These are phyloP conservation scores for Setaria italica DNA, from an alignment of 202 grass and related monocot genomes.

Conservation along the genomic window DNA sequence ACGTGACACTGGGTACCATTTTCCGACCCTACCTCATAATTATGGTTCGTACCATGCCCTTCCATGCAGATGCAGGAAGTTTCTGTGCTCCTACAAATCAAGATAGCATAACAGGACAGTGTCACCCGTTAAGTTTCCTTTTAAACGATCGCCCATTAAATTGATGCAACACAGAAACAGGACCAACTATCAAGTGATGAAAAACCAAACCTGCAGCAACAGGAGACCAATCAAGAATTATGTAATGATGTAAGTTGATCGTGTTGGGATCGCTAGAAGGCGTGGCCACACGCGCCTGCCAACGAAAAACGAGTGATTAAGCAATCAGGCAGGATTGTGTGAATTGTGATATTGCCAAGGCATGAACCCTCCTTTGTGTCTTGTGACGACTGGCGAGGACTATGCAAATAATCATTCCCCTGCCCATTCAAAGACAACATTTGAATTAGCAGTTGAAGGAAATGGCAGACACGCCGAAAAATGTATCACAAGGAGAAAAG, in stretches of 20 bases:
- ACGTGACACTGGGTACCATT: slow-evolving; percentile 12
- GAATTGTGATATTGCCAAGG: not conserved
- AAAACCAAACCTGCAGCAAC: slow-evolving; percentile 23
- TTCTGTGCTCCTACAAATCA: not conserved
- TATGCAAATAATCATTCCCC: not conserved
- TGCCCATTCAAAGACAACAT: not conserved
- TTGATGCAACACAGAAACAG: not conserved
- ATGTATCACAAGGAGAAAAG: not conserved
- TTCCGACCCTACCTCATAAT: not conserved
- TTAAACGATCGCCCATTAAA: not conserved
- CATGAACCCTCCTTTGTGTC: not conserved
- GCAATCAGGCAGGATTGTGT: not conserved
- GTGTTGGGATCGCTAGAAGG: not conserved
- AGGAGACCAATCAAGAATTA: not conserved
- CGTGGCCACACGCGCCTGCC: not conserved
- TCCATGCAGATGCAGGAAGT: slow-evolving; percentile 16
- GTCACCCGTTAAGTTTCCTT: not conserved
- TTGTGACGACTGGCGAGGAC: not conserved
- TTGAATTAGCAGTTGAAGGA: not conserved
- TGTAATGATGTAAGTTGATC: not conserved
- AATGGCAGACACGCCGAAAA: not conserved
- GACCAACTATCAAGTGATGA: slow-evolving; percentile 20
- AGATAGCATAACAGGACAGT: not conserved
- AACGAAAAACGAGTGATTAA: not conserved
- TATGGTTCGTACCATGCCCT: slow-evolving; percentile 8